Evolutionary conservation across 2,329 filamentous ascomycete genomes (phyloP).

Genomic region (Diplodia seriata): DNA sequence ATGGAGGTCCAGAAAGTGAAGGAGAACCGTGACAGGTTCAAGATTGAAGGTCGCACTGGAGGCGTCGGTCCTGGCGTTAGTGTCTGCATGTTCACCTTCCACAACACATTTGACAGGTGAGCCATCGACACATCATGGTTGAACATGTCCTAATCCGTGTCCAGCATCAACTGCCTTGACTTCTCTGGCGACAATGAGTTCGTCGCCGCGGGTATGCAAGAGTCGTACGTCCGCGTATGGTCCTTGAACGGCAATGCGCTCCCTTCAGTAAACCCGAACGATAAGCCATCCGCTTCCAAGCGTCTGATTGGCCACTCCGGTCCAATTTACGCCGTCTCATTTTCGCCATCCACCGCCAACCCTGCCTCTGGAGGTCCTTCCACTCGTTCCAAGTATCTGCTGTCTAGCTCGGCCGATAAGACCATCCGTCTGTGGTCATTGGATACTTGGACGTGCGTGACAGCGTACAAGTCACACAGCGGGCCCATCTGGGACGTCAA

Average conservation of each 20-base stretch:
- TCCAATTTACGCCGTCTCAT: slow-evolving; percentile 86
- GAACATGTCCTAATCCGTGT: slow-evolving; percentile 34
- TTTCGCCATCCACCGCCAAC: slow-evolving; percentile 72
- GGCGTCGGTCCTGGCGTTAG: slow-evolving; percentile 84
- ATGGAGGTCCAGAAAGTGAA: slow-evolving; percentile 94
- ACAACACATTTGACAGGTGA: slow-evolving; percentile 92
- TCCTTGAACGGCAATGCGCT: slow-evolving; percentile 85
- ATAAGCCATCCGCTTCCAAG: slow-evolving; percentile 68
- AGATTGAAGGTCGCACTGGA: slow-evolving; percentile 82
- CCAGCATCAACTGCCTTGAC: slow-evolving; percentile 83
- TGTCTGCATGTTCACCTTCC: slow-evolving; percentile 97
- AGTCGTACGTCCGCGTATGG: slow-evolving; percentile 97
- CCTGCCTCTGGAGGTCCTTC: slow-evolving; percentile 57
- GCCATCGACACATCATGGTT: slow-evolving; percentile 38
- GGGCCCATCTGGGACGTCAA: slow-evolving; percentile 86
- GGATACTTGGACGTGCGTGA: slow-evolving; percentile 89
- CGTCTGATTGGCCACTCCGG: slow-evolving; percentile 86
- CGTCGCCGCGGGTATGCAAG: slow-evolving; percentile 85
- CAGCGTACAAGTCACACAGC: slow-evolving; percentile 92
- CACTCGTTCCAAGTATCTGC: slow-evolving; percentile 74
- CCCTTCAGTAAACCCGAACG: slow-evolving; percentile 43
- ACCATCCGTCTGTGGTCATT: slow-evolving; percentile 92
- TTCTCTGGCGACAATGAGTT: slow-evolving; percentile 91
- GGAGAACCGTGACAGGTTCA: slow-evolving; percentile 90
- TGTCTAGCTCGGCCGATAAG: slow-evolving; percentile 87